A percentile compares a stretch with the other conserved stretches of the same genome.
Evolutionary conservation across 176 grass and related monocot genomes (phyloP).

Genomic region (Alloteropsis semialata): DNA sequence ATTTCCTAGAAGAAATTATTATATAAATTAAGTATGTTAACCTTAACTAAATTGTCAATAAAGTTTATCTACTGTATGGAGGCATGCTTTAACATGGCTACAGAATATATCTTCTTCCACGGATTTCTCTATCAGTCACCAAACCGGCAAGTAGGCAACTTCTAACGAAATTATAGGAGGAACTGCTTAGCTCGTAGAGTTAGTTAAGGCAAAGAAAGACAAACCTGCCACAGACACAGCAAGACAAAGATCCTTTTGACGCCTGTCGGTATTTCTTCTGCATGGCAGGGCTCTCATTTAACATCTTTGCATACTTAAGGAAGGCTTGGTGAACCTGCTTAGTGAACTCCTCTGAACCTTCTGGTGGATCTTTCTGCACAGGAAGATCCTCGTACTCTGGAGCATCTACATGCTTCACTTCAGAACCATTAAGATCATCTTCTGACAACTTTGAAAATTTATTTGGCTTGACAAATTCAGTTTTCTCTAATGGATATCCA

Average conservation of each 20-base stretch:
- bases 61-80: conserved; percentile 8
- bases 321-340: conserved; percentile 75
- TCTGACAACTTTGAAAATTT: conserved; percentile 45
- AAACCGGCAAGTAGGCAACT: conserved; percentile 28
- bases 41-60: background rate
- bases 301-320: conserved; percentile 61
- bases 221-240: conserved; percentile 93
- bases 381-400: too few relatives aligned
- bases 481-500: conserved; percentile 34
- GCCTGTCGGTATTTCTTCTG: conserved; percentile 69
- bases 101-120: background rate
- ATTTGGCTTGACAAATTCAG: conserved; percentile 38
- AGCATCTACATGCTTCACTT: too few relatives aligned
- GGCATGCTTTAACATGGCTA: background rate
- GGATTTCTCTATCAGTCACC: conserved; percentile 21
- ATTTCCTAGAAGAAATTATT: too few relatives aligned
- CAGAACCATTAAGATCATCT: too few relatives aligned
- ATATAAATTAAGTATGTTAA: too few relatives aligned
- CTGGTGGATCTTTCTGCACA: conserved; percentile 57
- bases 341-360: conserved; percentile 81
- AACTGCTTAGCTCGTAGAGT: conserved; percentile 32
- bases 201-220: conserved; percentile 61
- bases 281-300: conserved; percentile 52
- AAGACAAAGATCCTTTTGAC: conserved; percentile 55
- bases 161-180: conserved; percentile 30